phyloP scores from a whole-genome alignment of 2,329 filamentous ascomycete species.

The Biscogniauxia mediterranea region DNA sequence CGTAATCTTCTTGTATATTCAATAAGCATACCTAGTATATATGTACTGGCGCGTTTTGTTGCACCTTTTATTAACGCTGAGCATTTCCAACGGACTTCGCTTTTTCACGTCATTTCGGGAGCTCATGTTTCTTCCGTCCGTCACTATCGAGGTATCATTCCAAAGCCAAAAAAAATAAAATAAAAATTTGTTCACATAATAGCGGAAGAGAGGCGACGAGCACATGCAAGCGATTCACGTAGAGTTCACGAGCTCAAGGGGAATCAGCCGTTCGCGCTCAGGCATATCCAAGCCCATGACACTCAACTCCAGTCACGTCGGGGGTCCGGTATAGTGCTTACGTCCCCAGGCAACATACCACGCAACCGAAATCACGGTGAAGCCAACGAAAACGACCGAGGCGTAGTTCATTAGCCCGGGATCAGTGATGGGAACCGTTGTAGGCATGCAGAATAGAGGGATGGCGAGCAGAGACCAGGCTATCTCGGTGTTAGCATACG shows the following conservation, averaged over 20 bases:
- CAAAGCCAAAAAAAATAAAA: constrained; percentile 5
- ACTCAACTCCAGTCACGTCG: constrained; percentile 30
- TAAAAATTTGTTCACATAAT: neutral
- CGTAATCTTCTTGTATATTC: neutral
- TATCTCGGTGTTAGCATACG: constrained; percentile 35
- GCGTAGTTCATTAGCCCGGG: constrained; percentile 68
- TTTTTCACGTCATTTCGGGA: neutral
- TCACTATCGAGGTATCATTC: constrained; percentile 11
- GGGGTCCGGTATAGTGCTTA: constrained; percentile 65
- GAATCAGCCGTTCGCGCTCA: constrained; percentile 4
- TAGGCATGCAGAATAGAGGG: constrained; percentile 73
- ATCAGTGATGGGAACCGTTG: constrained; percentile 56
- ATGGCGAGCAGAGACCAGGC: constrained; percentile 67
- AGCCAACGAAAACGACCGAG: constrained; percentile 69
- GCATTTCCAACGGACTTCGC: neutral
- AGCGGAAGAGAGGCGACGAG: neutral
- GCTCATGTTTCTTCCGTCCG: constrained; percentile 2
- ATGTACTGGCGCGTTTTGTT: neutral
- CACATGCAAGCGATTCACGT: constrained; percentile 1
- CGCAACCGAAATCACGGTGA: constrained; percentile 55
- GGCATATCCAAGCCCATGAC: neutral
- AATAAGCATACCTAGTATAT: neutral
- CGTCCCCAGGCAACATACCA: constrained; percentile 73
- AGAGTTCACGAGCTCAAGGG: neutral
- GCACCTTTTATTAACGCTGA: neutral